Evolutionary conservation across 352 stramenopile genomes (phyloP).

Genomic region (Phytophthora vignae): DNA sequence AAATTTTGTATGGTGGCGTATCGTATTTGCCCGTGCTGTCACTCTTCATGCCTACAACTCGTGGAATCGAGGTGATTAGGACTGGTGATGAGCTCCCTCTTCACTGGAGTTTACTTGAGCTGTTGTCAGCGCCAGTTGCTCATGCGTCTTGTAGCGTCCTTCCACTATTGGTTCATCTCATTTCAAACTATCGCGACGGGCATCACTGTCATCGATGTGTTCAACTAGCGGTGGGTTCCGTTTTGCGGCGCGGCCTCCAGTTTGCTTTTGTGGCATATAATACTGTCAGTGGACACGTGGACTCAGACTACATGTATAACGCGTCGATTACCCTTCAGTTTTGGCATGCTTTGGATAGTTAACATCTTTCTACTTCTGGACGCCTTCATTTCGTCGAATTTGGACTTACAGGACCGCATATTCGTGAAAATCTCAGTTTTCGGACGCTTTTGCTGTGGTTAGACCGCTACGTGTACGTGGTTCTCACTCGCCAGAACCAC

Average conservation of each 20-base stretch:
- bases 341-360: slow-evolving; percentile 7
- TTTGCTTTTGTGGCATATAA: neutral
- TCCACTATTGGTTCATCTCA: slow-evolving; percentile 13
- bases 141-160: slow-evolving; percentile 13
- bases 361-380: slow-evolving; percentile 9
- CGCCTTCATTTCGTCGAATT: slow-evolving; percentile 1
- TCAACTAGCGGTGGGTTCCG: slow-evolving; percentile 6
- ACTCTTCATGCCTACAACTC: neutral
- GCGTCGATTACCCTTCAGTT: slow-evolving; percentile 8
- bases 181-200: neutral
- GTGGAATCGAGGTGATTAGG: neutral
- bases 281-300: neutral
- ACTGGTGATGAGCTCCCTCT: neutral
- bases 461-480: slow-evolving; percentile 6
- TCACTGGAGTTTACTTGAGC: neutral
- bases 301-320: slow-evolving; percentile 1
- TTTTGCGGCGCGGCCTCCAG: neutral
- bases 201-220: neutral
- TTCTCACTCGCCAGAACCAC: slow-evolving; percentile 1
- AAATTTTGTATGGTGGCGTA: neutral
- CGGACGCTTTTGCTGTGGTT: slow-evolving; percentile 13
- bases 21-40: neutral
- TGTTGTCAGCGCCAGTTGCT: slow-evolving; percentile 21
- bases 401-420: slow-evolving; percentile 12
- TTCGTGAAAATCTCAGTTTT: slow-evolving; percentile 1